Evolutionary conservation across 2,329 filamentous ascomycete species (phyloP).

Genomic region (Fusarium fujikuroi): DNA sequence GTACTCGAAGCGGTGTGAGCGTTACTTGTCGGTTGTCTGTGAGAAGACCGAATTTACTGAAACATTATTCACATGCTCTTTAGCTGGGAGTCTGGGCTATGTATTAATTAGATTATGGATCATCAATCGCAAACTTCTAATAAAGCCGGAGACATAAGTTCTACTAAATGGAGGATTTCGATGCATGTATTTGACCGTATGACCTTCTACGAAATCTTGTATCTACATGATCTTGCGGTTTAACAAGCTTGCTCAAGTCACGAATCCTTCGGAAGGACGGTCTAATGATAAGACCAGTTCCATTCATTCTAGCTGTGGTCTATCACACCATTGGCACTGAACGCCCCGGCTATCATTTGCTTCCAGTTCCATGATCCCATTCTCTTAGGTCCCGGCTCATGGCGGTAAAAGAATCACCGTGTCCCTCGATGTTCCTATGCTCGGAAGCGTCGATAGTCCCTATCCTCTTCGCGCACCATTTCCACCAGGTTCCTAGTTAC

Average conservation of each 20-base stretch:
- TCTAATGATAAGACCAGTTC: slow-evolving; percentile 12
- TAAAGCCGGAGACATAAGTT: background rate
- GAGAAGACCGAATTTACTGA: background rate
- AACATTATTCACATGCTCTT: background rate
- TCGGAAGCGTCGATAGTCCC: background rate
- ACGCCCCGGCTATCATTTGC: background rate
- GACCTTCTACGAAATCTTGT: background rate
- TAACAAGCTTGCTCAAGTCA: background rate
- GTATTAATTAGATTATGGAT: background rate
- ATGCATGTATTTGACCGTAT: background rate
- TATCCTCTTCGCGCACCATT: background rate
- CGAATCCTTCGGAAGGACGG: background rate
- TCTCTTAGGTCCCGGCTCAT: background rate
- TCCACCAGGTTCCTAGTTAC: slow-evolving; percentile 14
- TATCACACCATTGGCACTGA: slow-evolving; percentile 8
- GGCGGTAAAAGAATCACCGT: background rate
- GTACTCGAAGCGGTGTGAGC: slow-evolving; percentile 13
- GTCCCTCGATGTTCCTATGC: background rate
- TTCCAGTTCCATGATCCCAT: background rate
- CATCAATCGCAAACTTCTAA: background rate
- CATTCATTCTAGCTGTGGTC: slow-evolving; percentile 37
- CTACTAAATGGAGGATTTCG: background rate
- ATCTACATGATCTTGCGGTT: background rate
- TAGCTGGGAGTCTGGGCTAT: background rate
- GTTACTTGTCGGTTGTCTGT: background rate